Evolutionary conservation across 1,284 basidiomycete species (phyloP).

Genomic region (Pyrrhoderma noxium): DNA sequence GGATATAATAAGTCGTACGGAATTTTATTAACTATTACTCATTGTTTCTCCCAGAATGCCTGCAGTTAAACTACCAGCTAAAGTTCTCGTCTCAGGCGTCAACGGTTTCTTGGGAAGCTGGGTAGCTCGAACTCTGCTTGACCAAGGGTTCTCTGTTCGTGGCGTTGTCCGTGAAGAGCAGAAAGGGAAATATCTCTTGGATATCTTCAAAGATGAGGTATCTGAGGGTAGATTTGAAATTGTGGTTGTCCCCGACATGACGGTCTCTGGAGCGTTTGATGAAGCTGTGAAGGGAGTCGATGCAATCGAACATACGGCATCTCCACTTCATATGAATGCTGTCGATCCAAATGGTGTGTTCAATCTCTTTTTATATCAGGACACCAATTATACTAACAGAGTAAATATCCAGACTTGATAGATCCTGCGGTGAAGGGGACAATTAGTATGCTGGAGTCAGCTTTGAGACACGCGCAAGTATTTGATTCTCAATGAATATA

Average conservation of each 20-base stretch:
- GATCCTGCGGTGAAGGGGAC: conserved; percentile 17
- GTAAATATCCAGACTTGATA: conserved; percentile 23
- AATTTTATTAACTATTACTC: no score
- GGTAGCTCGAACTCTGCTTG: conserved; percentile 33
- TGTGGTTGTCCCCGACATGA: conserved; percentile 17
- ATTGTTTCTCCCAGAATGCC: conserved; percentile 30
- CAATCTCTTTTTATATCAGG: background rate
- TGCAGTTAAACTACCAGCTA: conserved; percentile 31
- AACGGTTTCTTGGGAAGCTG: conserved; percentile 37
- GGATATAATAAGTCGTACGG: no score
- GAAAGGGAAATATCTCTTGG: conserved; percentile 41
- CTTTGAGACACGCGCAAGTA: conserved; percentile 14
- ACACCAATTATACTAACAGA: background rate
- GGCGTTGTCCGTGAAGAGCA: conserved; percentile 46
- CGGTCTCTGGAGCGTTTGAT: conserved; percentile 49
- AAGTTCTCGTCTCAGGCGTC: conserved; percentile 36
- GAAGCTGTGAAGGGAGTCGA: conserved; percentile 62
- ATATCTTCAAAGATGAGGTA: conserved; percentile 28
- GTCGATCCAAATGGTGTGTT: conserved; percentile 29
- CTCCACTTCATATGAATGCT: conserved; percentile 33
- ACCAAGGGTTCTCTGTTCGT: conserved; percentile 41
- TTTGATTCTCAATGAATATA: conserved; percentile 18
- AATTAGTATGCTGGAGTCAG: conserved; percentile 14
- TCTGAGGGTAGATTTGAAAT: conserved; percentile 15
- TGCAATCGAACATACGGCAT: conserved; percentile 44